Evolutionary conservation across 2,329 filamentous ascomycete genomes (phyloP), one percentile per base, ranked within the genome.

Genomic region (Trichoderma breve): DNA sequence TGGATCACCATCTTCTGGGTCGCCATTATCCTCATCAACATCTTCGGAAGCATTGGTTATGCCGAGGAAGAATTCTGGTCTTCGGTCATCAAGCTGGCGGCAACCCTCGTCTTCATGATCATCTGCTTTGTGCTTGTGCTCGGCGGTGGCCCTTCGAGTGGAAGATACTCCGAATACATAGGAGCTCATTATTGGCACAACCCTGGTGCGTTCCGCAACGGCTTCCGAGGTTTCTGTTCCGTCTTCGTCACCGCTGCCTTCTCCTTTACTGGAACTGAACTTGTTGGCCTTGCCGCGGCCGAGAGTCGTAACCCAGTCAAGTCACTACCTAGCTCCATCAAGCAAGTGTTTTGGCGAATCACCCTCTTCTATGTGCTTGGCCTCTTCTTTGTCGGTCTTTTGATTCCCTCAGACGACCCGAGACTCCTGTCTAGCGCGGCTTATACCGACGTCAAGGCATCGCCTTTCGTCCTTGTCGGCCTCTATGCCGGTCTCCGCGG

Each of bases 321-420:
- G 79, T 88, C 90, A 0, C 86, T 97, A 0, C 93, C 93, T 0
- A 91, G 89, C 26, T 93, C 93, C 2, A 89, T 94, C 77, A 95
- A 94, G 83, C 93, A 95, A 81, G 92, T 86, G 36, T 86, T 86
- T 75, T 86, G 84, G 84, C 83, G 85, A 78, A 85, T 86, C 74
- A 84, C 83, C n/a, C 78, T 86, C 74, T 86, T 86, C 76, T 87
- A 86, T 74, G 78, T 86, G 51, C 74, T 87, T 0, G 84, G 84
- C 53, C 82, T 86, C n/a, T 84, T 84, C 71, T 84, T 86, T 55
- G 81, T 86, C 64, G 84, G 85, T 9, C 79, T 87, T 15, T 80
- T 86, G 4, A 79, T 86, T 73, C 80, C 81, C 69, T 82, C 82
- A 39, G 78, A 82, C 26, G 85, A 87, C 72, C 62, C 76, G 0